These are phyloP conservation scores for Trametes gibbosa DNA, from an alignment of 768 basidiomycete genomes.

Conservation along the genomic window DNA sequence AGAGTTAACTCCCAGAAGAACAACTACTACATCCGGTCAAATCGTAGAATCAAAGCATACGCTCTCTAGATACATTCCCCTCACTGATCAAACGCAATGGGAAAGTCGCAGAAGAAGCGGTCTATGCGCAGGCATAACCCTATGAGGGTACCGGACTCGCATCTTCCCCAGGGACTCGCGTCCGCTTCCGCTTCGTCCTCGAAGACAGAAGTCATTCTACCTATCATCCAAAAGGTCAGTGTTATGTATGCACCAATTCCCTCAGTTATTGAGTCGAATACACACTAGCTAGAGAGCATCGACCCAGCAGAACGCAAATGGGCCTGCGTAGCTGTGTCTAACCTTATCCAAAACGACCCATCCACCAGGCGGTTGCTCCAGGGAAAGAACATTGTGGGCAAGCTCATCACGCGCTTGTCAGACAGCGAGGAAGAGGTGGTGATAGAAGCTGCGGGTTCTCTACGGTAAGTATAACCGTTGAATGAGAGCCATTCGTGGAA, in stretches of 20 bases:
- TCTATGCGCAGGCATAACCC: conserved; percentile 88
- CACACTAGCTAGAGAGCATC: conserved; percentile 62
- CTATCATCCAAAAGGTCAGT: conserved; percentile 85
- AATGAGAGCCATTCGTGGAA: background rate
- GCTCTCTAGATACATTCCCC: background rate
- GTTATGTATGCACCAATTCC: no score
- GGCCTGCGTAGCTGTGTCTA: conserved; percentile 96
- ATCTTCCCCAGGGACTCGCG: conserved; percentile 79
- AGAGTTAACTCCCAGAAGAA: background rate
- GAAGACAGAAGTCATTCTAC: conserved; percentile 77
- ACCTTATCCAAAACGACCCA: conserved; percentile 92
- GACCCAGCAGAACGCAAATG: conserved; percentile 85
- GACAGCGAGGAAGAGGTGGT: conserved; percentile 90
- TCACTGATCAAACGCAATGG: conserved; percentile 50
- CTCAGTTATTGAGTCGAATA: no score
- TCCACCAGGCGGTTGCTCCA: conserved; percentile 87
- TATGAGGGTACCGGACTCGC: conserved; percentile 89
- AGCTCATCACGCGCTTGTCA: conserved; percentile 80
- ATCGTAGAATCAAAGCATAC: background rate
- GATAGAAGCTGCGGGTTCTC: conserved; percentile 83
- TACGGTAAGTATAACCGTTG: conserved; percentile 55
- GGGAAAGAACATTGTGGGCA: conserved; percentile 86
- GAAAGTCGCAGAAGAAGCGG: conserved; percentile 89
- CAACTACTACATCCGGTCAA: background rate
- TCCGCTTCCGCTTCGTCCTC: conserved; percentile 70